Evolutionary conservation across 2,329 filamentous ascomycete species (phyloP), one percentile per base, ranked within the genome.

Genomic region (Talaromyces sp.): DNA sequence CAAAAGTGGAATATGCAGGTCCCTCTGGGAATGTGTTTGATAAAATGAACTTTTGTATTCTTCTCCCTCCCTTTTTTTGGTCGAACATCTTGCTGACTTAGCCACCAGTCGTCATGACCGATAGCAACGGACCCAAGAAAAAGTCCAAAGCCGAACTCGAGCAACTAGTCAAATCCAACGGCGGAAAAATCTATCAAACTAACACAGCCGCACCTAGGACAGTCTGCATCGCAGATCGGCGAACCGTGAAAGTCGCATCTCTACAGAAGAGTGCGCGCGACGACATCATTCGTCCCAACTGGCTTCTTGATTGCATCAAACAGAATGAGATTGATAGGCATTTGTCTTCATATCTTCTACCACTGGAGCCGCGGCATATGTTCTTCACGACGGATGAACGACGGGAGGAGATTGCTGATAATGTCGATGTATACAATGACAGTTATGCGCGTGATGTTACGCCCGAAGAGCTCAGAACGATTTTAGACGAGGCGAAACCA

Each of bases 301-400:
- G 95, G 95, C 80, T 98, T 2, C 82, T 91, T 31, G 93, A 98
- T 75, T 95, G 92, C 71, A 83, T 96, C 38, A 84, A 85, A 36
- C 84, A 84, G 66, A 82, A 81, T 53, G 83, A 88, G 68, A 72
- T 77, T 49, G 86, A 89, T 70, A 73, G 73, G 1, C 76, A 87
- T 76, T 77, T 84, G 69, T 62, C 82, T 1, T 84, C 83, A 3
- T 82, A 85, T 3, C 84, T 90, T 13, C 77, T 97, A 7, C 85
- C 96, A 0, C 80, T 85, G 3, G 88, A 90, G 68, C 82, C 85
- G 22, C 79, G 81, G 77, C 93, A 98, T 71, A 81, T 98, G 71
- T 89, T 95, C 67, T 87, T 89, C 71, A 87, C 87, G 0, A 86
- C 84, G 0, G 84, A 88, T 3, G 83, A 81, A 1, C 82, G 88